Base-by-base conservation (phyloP, 805 yeast species). In the Nakazawaea holstii region DNA sequence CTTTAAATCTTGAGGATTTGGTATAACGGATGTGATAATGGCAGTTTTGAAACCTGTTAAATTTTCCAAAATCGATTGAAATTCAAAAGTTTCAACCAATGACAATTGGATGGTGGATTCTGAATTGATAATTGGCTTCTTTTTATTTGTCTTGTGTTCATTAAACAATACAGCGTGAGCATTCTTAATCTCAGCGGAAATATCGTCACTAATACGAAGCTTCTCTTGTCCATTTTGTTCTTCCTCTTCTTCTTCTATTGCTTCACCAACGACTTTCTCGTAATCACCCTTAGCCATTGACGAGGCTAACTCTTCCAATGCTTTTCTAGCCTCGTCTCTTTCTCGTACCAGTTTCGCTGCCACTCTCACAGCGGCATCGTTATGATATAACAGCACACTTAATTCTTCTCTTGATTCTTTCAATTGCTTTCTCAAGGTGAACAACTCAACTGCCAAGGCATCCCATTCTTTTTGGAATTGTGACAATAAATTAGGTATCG, bases 401-500 rank as follows among this genome's bases (percentile, higher is more conserved):
- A 91, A 68, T 56, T 89, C 92, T 54, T 85, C 79, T 49, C 84
- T 76, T 1, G 90, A 73, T 24, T 70, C 69, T 44, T 73, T 76
- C 35, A 90, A 69, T 55, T 85, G 89, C 59, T 87, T 85, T 51
- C 94, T 73, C 52, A 91, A 67, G 35, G 81, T 76, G 58, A 88
- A 89, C 17, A 85, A 73, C 58, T 92, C 97, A 44, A 91, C 67
- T 28, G 92, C 87, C 39, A 87, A 61, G 0, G 96, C 79, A 59
- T 91, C 97, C 90, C 95, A 91, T 63, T 90, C 96, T 50, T 83
- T 80, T 60, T 91, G 97, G 52, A 91, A 79, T 1, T 85, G 69
- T 2, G 87, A 72, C 43, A 91, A 68, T 55, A 91, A 64, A 4
- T 87, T 72, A 0, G 98, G 98, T 29, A 91, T 87, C 0, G 95